A percentile compares a stretch with the other conserved stretches of the same genome.
These are phyloP conservation scores for Aphanocladium album DNA, from an alignment of 2,329 filamentous ascomycete species.

Conservation along the genomic window DNA sequence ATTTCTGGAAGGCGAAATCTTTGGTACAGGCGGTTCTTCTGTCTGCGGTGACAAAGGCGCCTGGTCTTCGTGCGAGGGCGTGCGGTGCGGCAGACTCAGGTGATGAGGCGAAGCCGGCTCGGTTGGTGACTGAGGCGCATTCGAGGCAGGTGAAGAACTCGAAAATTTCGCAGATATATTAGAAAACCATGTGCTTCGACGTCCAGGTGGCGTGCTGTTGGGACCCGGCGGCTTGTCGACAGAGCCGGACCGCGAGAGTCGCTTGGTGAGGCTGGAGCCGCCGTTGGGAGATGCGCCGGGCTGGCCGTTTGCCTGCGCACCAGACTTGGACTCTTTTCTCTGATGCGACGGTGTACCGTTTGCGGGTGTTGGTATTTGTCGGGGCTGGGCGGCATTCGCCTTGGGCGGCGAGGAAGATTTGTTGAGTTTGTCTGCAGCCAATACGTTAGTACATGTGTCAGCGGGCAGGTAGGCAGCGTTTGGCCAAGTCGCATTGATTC, in stretches of 20 bases:
- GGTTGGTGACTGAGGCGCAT: slow-evolving; percentile 20
- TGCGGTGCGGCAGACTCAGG: slow-evolving; percentile 14
- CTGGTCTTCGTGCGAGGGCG: slow-evolving; percentile 28
- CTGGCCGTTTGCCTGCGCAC: slow-evolving; percentile 18
- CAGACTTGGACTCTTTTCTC: slow-evolving; percentile 18
- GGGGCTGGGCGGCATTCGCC: slow-evolving; percentile 26
- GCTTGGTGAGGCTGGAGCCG: slow-evolving; percentile 20
- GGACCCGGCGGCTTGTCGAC: slow-evolving; percentile 27
- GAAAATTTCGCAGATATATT: slow-evolving; percentile 92
- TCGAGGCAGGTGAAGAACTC: slow-evolving; percentile 38
- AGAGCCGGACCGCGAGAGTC: slow-evolving; percentile 31
- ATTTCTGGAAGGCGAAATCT: slow-evolving; percentile 48
- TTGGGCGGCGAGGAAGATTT: slow-evolving; percentile 26
- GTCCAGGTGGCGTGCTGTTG: slow-evolving; percentile 35
- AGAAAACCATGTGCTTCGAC: slow-evolving; percentile 85
- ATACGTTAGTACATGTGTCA: background rate
- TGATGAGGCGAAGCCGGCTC: slow-evolving; percentile 16
- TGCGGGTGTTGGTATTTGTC: slow-evolving; percentile 27
- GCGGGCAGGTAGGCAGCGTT: background rate
- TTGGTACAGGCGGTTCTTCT: slow-evolving; percentile 41
- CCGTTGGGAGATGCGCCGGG: slow-evolving; percentile 19
- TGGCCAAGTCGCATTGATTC: background rate
- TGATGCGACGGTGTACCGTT: slow-evolving; percentile 16
- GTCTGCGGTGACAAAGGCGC: slow-evolving; percentile 26
- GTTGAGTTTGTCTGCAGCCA: slow-evolving; percentile 26